Base-by-base conservation (phyloP, 306 rosid genomes). In the Macrotyloma uniflorum region DNA sequence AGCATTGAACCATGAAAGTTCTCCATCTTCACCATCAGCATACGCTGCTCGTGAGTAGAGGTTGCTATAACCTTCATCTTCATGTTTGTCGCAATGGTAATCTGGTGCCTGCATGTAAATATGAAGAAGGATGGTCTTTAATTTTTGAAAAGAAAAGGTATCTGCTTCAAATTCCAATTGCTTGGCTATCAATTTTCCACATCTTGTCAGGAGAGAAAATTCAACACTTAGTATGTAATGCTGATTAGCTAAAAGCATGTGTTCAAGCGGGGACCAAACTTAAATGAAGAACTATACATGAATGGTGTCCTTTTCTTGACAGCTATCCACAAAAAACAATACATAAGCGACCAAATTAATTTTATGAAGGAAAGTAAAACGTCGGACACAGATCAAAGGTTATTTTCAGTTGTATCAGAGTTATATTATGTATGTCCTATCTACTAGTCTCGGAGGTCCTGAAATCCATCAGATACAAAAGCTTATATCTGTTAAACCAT, bases 1-100 rank as follows among this genome's bases (percentile, higher is more conserved):
- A 4, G 98, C 91, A 61, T 89, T 91, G 71, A 93, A 93, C 94
- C 93, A 93, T 51, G 97, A 88, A 66, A 91, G 94, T 65, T 93
- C 94, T 79, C 91, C 96, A 53, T 89, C 97, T 81, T 93, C 98
- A 0, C 87, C 89, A 5, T 89, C 95, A 5, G 74, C 69, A n/a
- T 87, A 90, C 19, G 76, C 81, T 64, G 88, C 78, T 77, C 90
- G 77, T 0, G 79, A 2, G 83, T 89, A 89, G 16, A 67, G 32
- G 50, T 53, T 53, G 30, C 45, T 59, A 71, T 84, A 82, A 33
- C 88, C 88, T 61, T 78, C 90, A 3, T 84, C 82, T 36, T 87
- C 90, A 6, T 82, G 78, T 81, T 84, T 89, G 74, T 80, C 70
- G 20, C 23, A 36, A 46, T 75, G 26, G 77, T 83, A 79, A 58